Evolutionary conservation across 306 rosid species (phyloP), one percentile per base, ranked within the genome.

Genomic region (Sicyos baderoa): DNA sequence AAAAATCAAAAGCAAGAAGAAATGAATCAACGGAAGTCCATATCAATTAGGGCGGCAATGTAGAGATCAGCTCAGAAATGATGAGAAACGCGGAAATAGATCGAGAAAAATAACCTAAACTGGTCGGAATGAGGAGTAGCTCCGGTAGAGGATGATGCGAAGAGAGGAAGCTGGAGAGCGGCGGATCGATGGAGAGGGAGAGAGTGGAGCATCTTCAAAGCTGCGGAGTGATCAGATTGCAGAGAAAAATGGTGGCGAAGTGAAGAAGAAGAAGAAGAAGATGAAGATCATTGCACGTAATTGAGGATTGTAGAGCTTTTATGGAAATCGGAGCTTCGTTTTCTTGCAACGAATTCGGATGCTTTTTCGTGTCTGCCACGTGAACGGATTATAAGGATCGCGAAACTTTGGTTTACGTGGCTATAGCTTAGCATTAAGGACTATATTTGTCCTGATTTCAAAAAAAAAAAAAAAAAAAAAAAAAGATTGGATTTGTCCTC

Each of bases 201-300:
- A 6, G 82, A 79, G 47, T 78, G 84, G 67, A 85, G 83, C 98
- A 92, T 89, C 19, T 22, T 71, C 58, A 73, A 66, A 52, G 57
- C 40, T 76, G 52, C 16, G 3, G 29, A 18, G 4, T 17, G 25
- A 61, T 17, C 4, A 18, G 54, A 62, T 5, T 32, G 7, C 10
- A 3, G 55, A 29, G 45, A 48, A 9, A 54, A 54, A 2, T 54
- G 14, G 60, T 32, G 60, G 16, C 32, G 10, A 54, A 19, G 60
- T 0, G 37, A 32, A 32, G 1, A 59, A 56, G 40, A 12, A 23
- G 63, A 57, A 25, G 37, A 32, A 32, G 1, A 59, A 56, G 40
- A 12, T 57, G 63, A 57, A 25, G 63, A 16, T 60, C 14, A 32
- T 58, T 56, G 37, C 40, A 56, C 27, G 62, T 13, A 25, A 55